A percentile compares a stretch with the other conserved stretches of the same genome.
Conservation (phyloP, 2,329 filamentous ascomycete genomes). For the Ophiostoma angusticollis region DNA sequence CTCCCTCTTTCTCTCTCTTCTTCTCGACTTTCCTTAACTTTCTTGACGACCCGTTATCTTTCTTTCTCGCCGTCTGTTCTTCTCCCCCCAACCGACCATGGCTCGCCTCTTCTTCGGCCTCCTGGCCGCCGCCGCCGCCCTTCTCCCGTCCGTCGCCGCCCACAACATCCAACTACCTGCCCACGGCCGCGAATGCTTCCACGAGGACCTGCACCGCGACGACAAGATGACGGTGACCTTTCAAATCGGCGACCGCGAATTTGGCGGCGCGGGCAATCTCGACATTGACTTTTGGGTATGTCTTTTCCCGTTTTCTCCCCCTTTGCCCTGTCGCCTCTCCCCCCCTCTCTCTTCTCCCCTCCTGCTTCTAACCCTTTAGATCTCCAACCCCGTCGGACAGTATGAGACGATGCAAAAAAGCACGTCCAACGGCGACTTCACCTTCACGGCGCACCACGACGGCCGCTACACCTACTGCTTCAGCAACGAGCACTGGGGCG, state of each 20-base stretch:
- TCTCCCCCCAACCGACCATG: slow-evolving; percentile 9
- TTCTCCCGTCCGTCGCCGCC: slow-evolving; percentile 52
- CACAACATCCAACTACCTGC: slow-evolving; percentile 95
- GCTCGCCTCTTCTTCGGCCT: slow-evolving; percentile 16
- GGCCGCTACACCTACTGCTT: slow-evolving; percentile 96
- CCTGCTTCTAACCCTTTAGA: slow-evolving; percentile 30
- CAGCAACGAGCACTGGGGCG: slow-evolving; percentile 96
- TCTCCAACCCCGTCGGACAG: slow-evolving; percentile 63
- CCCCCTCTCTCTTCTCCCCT: background rate
- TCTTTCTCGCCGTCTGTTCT: slow-evolving; percentile 2
- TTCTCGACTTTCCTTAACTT: background rate
- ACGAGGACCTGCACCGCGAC: slow-evolving; percentile 81
- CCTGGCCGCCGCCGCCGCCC: slow-evolving; percentile 37
- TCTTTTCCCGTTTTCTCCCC: too few relatives aligned
- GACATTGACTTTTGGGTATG: slow-evolving; percentile 97
- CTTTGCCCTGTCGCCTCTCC: too few relatives aligned
- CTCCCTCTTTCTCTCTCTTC: background rate
- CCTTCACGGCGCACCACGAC: slow-evolving; percentile 73
- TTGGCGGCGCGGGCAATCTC: slow-evolving; percentile 84
- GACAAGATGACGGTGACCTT: slow-evolving; percentile 98
- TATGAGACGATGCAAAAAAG: slow-evolving; percentile 71
- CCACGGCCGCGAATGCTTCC: slow-evolving; percentile 94
- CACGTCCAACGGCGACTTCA: slow-evolving; percentile 83
- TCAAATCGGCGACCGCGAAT: slow-evolving; percentile 94
- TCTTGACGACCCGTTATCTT: too few relatives aligned